Conservation (phyloP, 208 protist genomes). For the Porcisia hertigi region DNA sequence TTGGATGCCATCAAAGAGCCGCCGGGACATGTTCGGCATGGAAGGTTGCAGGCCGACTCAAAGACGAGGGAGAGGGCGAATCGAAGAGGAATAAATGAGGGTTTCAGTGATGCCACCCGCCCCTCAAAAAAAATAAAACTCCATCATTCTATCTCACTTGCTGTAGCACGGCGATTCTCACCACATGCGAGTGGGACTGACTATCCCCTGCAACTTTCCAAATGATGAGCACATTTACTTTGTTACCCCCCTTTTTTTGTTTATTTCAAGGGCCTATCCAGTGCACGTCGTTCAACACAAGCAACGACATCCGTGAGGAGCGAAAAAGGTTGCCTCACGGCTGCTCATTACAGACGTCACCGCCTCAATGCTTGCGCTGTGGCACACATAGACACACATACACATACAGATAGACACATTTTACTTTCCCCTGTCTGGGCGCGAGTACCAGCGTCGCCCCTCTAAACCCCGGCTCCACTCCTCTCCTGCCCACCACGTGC, state of each 20-base stretch:
- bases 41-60: neutral
- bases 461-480: neutral
- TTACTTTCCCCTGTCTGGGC: neutral
- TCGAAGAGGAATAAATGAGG: neutral
- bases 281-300: neutral
- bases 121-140: neutral
- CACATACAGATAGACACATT: neutral
- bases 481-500: neutral
- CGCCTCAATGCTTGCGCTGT: neutral
- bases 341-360: neutral
- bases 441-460: neutral
- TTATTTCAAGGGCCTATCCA: neutral
- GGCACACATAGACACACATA: conserved; percentile 8
- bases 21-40: neutral
- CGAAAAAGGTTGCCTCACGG: neutral
- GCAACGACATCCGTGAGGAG: neutral
- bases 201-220: neutral
- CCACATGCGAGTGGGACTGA: neutral
- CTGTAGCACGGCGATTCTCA: neutral
- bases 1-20: neutral
- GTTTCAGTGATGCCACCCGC: neutral
- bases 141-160: neutral
- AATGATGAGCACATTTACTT: neutral
- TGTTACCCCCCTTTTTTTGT: neutral
- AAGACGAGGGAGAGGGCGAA: neutral